Conservation (phyloP, 148 eudicot genomes). For the Gaultheria prostrata region DNA sequence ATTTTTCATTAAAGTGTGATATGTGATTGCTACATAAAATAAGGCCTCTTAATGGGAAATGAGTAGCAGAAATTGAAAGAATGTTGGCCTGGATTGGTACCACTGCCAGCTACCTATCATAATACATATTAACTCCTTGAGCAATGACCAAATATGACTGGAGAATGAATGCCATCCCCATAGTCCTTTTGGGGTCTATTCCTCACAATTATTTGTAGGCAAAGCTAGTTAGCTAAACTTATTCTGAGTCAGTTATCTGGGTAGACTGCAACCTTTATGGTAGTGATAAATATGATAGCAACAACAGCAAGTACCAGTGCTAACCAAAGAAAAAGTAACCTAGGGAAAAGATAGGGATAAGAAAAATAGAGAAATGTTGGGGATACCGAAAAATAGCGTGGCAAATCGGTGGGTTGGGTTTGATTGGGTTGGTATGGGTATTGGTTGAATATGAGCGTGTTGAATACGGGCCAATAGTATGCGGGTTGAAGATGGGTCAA, state of each 20-base stretch:
- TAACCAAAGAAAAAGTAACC: neutral
- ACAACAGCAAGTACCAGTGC: neutral
- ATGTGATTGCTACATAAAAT: neutral
- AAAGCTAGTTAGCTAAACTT: neutral
- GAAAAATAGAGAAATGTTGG: neutral
- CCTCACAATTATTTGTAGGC: neutral
- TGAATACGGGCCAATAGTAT: too few relatives aligned
- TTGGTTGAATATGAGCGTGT: too few relatives aligned
- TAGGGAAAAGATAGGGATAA: neutral
- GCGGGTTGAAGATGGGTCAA: too few relatives aligned
- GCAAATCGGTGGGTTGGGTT: too few relatives aligned
- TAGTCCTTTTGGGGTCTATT: neutral
- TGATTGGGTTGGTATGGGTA: too few relatives aligned
- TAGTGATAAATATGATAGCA: neutral
- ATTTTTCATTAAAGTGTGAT: neutral
- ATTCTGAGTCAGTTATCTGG: neutral
- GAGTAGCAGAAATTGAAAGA: neutral
- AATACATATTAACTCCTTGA: conserved; percentile 1
- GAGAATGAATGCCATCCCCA: conserved; percentile 19
- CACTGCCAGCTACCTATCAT: neutral
- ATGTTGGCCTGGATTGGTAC: neutral
- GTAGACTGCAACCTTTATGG: neutral
- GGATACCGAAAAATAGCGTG: neutral
- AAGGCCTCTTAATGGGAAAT: neutral
- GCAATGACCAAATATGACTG: conserved; percentile 14